Evolutionary conservation across 441 rosid species (phyloP).

Genomic region (Pelargonium myrrhifolium): DNA sequence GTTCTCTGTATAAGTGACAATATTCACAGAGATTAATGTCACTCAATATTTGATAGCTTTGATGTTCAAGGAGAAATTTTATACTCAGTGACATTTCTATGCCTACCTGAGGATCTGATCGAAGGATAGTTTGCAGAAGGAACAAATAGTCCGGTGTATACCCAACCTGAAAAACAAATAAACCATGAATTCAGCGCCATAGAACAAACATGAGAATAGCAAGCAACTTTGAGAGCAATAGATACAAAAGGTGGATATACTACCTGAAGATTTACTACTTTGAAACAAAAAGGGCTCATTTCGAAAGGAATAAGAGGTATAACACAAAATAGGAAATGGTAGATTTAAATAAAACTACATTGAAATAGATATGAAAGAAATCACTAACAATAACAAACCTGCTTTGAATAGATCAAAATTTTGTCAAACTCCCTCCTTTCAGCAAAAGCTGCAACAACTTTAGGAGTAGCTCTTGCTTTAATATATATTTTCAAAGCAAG

Average conservation of each 20-base stretch:
- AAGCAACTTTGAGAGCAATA: not conserved
- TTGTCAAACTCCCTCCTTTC: conserved; percentile 99
- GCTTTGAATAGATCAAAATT: conserved; percentile 94
- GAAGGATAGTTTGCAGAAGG: conserved; percentile 98
- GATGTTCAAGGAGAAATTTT: not conserved
- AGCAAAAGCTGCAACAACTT: conserved; percentile 99
- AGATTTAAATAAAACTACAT: too few species aligned
- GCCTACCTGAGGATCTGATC: conserved; percentile 95
- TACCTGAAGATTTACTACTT: too few species aligned
- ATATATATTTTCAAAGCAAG: conserved; percentile 93
- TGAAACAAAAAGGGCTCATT: not conserved
- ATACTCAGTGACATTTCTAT: conserved; percentile 9
- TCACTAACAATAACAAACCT: conserved; percentile 38
- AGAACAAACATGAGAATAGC: not conserved
- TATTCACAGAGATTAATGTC: not conserved
- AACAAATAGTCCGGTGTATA: conserved; percentile 97
- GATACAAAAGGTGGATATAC: not conserved
- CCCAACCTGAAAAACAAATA: conserved; percentile 63
- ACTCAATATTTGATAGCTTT: not conserved
- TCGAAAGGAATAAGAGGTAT: too few species aligned
- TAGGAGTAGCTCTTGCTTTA: conserved; percentile 98
- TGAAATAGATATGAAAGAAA: not conserved
- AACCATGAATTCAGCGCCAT: conserved; percentile 6
- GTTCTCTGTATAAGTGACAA: too few species aligned
- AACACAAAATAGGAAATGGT: not conserved